These are phyloP conservation scores for Trifolium pratense DNA, from an alignment of 306 rosid genomes.

Conservation along the genomic window DNA sequence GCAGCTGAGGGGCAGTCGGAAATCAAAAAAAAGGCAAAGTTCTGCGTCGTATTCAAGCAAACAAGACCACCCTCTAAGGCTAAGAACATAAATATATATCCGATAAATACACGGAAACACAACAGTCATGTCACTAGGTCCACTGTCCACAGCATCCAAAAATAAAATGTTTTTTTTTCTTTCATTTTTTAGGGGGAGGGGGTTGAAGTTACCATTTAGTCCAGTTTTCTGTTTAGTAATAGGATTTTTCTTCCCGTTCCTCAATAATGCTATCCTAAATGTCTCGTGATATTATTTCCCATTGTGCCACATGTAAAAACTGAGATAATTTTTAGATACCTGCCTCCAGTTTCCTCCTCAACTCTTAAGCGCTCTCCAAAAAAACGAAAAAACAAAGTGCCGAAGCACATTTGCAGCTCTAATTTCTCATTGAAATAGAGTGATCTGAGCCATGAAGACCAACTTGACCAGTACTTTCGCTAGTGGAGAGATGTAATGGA, in stretches of 20 bases:
- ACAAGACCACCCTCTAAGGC: slow-evolving; percentile 45
- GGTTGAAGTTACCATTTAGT: slow-evolving; percentile 17
- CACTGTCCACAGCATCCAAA: slow-evolving; percentile 6
- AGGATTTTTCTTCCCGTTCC: slow-evolving; percentile 42
- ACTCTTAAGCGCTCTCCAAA: slow-evolving; percentile 23
- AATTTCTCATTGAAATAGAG: slow-evolving; percentile 60
- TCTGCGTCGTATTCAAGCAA: slow-evolving; percentile 46
- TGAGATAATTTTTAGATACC: slow-evolving; percentile 44
- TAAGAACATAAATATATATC: slow-evolving; percentile 32
- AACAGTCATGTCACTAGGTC: slow-evolving; percentile 50
- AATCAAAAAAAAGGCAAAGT: slow-evolving; percentile 51
- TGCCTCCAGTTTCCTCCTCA: slow-evolving; percentile 35
- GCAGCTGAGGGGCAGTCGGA: slow-evolving; percentile 59
- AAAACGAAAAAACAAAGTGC: slow-evolving; percentile 27
- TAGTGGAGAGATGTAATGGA: slow-evolving; percentile 42
- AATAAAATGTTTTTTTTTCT: slow-evolving; percentile 17
- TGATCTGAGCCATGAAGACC: slow-evolving; percentile 49
- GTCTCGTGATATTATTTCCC: slow-evolving; percentile 42
- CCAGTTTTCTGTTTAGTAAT: slow-evolving; percentile 37
- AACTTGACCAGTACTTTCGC: slow-evolving; percentile 47
- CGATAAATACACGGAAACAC: slow-evolving; percentile 49
- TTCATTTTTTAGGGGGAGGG: slow-evolving; percentile 5
- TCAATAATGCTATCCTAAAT: slow-evolving; percentile 42
- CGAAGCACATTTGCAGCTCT: slow-evolving; percentile 49
- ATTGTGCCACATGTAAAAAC: slow-evolving; percentile 43